Evolutionary conservation across 805 yeast genomes (phyloP).

Genomic region (Kodamaea hsintzibuensis): DNA sequence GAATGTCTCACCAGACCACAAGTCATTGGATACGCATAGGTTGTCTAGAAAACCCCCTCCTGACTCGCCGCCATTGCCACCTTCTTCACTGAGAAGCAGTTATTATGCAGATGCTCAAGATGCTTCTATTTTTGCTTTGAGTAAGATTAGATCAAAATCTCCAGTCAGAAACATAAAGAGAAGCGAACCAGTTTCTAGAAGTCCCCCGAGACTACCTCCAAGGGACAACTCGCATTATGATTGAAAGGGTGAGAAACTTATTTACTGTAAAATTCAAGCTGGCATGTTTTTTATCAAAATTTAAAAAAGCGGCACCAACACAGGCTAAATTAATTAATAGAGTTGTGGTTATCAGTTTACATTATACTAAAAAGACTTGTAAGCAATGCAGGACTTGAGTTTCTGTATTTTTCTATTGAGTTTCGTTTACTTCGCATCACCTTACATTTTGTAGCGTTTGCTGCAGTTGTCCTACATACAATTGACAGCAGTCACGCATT

Average conservation of each 20-base stretch:
- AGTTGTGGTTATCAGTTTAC: no score
- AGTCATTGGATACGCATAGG: slow-evolving; percentile 6
- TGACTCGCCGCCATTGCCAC: neutral
- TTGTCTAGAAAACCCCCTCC: slow-evolving; percentile 12
- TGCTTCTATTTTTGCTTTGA: neutral
- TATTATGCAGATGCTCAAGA: neutral
- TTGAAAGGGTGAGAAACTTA: neutral
- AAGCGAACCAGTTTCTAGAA: neutral
- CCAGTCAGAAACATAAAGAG: neutral
- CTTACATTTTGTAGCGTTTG: no score
- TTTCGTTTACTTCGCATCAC: no score
- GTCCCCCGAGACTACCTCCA: neutral
- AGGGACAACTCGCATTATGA: neutral
- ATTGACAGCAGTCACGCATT: no score
- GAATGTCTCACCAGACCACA: slow-evolving; percentile 5
- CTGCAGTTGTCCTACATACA: no score
- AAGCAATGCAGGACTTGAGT: no score
- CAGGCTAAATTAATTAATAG: no score
- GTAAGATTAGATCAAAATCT: neutral
- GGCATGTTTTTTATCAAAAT: neutral
- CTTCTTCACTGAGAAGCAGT: neutral
- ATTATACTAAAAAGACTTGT: no score
- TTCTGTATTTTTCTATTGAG: no score
- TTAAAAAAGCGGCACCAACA: no score
- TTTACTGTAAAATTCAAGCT: neutral